These are phyloP conservation scores for Xylariales sp. DNA, from an alignment of 2,329 filamentous ascomycete genomes.

Conservation along the genomic window DNA sequence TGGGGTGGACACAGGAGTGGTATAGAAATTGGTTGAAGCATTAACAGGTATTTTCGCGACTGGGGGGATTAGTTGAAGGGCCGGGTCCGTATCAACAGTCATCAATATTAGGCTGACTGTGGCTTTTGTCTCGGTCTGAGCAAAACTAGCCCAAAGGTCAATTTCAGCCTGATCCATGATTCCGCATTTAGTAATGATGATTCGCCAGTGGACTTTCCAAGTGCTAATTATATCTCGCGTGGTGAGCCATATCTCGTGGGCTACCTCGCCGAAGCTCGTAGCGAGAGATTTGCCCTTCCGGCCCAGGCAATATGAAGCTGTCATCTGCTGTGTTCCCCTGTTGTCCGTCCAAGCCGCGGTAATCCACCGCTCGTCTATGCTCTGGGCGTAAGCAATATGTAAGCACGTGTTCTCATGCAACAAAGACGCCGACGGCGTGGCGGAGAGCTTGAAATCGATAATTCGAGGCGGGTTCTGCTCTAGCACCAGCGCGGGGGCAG, in stretches of 20 bases:
- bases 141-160: constrained; percentile 52
- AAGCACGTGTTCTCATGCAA: constrained; percentile 76
- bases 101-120: constrained; percentile 54
- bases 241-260: constrained; percentile 72
- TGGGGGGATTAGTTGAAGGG: constrained; percentile 58
- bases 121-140: constrained; percentile 46
- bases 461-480: constrained; percentile 65
- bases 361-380: constrained; percentile 73
- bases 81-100: constrained; percentile 61
- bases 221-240: constrained; percentile 68
- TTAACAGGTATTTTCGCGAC: constrained; percentile 42
- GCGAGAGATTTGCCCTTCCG: constrained; percentile 50
- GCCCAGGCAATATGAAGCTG: constrained; percentile 67
- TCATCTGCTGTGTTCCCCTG: constrained; percentile 67
- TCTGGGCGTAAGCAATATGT: constrained; percentile 74
- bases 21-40: constrained; percentile 42
- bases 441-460: constrained; percentile 70
- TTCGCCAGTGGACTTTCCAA: constrained; percentile 70
- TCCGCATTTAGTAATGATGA: constrained; percentile 70
- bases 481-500: constrained; percentile 68
- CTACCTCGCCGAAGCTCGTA: constrained; percentile 57
- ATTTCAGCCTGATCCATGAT: constrained; percentile 64
- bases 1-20: constrained; percentile 66
- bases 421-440: constrained; percentile 66
- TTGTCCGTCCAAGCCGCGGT: constrained; percentile 79